phyloP scores from a whole-genome alignment of 345 rosid genomes.

The Laguncularia racemosa region DNA sequence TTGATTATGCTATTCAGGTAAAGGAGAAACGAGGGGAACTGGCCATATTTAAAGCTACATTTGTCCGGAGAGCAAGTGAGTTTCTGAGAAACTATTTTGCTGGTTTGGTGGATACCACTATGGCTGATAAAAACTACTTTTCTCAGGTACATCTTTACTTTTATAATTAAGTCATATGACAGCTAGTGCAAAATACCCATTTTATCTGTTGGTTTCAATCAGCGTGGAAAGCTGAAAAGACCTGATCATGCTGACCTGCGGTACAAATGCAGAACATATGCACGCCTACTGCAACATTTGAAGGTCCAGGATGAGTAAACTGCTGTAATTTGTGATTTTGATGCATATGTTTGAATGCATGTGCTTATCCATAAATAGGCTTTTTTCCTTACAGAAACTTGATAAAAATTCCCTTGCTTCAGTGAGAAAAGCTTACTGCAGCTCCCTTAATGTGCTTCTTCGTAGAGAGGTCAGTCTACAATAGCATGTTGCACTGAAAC shows the following conservation, averaged over 20 bases:
- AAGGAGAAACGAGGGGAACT: constrained; percentile 85
- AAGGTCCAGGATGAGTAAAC: constrained; percentile 37
- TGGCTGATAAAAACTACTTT: constrained; percentile 95
- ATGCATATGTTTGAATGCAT: too few species aligned
- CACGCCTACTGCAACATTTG: constrained; percentile 93
- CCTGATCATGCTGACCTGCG: constrained; percentile 99
- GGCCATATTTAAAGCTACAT: constrained; percentile 64
- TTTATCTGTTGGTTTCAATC: constrained; percentile 24
- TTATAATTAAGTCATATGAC: too few species aligned
- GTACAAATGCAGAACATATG: constrained; percentile 98
- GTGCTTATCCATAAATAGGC: too few species aligned
- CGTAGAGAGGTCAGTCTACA: constrained; percentile 81
- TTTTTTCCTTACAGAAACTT: constrained; percentile 47
- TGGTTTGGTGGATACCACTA: constrained; percentile 97
- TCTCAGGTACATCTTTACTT: constrained; percentile 58
- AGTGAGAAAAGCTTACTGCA: constrained; percentile 93
- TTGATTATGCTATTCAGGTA: constrained; percentile 33
- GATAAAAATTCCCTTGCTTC: constrained; percentile 84
- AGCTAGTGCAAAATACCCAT: constrained; percentile 10
- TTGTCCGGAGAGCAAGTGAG: constrained; percentile 90
- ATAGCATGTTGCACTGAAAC: not conserved
- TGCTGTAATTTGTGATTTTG: too few species aligned
- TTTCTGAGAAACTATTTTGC: constrained; percentile 93
- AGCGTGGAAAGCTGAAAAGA: constrained; percentile 96
- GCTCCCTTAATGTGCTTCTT: constrained; percentile 94